Conservation (phyloP, 257 asterid genomes). For the Gardenia jasminoides region DNA sequence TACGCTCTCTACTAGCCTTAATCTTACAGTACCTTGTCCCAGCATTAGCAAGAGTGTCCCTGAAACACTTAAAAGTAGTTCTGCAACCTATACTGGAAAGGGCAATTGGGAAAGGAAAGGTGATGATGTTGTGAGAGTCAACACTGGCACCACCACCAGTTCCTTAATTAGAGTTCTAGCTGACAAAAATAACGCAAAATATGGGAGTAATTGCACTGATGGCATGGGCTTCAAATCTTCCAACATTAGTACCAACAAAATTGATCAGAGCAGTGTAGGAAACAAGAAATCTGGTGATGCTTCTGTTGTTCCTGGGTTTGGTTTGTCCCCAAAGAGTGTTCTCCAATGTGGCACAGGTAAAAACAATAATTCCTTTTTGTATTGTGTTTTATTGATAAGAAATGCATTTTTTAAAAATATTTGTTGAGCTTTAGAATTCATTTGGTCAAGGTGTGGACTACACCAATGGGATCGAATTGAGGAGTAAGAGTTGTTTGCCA, state of each 20-base stretch:
- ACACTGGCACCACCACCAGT: conserved; percentile 7
- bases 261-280: conserved; percentile 17
- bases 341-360: conserved; percentile 43
- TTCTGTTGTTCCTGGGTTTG: conserved; percentile 28
- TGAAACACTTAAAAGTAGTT: conserved; percentile 11
- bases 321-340: conserved; percentile 47
- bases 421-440: neutral
- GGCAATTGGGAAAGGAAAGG: conserved; percentile 22
- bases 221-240: conserved; percentile 17
- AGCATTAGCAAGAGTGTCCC: conserved; percentile 17
- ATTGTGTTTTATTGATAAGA: neutral
- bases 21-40: conserved; percentile 11
- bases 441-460: neutral
- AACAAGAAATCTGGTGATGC: conserved; percentile 18
- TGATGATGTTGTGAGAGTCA: conserved; percentile 7
- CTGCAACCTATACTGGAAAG: conserved; percentile 9
- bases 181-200: neutral
- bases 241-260: conserved; percentile 13
- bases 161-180: conserved; percentile 15
- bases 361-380: neutral
- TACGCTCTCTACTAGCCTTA: conserved; percentile 21
- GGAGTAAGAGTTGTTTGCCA: neutral
- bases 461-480: neutral
- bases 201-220: conserved; percentile 12
- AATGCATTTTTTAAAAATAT: neutral